Conservation (phyloP, 1,139 yeast genomes). For the Magnusiomyces tetraspermus region DNA sequence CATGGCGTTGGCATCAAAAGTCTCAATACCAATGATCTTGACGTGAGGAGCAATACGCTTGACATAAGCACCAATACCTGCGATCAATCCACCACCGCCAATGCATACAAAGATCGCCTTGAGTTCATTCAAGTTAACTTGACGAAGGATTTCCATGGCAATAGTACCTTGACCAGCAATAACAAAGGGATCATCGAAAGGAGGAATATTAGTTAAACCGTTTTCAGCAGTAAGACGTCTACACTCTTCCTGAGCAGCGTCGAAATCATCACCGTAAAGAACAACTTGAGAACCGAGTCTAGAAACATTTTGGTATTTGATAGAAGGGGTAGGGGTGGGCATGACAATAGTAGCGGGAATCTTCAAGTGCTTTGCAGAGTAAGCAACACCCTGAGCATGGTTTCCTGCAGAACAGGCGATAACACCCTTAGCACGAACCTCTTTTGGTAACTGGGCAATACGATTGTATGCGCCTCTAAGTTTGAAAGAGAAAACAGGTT, state of each 20-base stretch:
- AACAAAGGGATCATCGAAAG: slow-evolving; percentile 94
- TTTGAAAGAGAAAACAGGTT: slow-evolving; percentile 93
- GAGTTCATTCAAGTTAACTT: slow-evolving; percentile 64
- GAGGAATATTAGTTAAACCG: slow-evolving; percentile 83
- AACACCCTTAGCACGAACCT: slow-evolving; percentile 72
- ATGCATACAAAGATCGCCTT: slow-evolving; percentile 86
- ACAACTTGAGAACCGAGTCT: slow-evolving; percentile 93
- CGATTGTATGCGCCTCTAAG: slow-evolving; percentile 95
- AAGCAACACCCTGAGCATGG: slow-evolving; percentile 99
- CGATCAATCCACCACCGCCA: slow-evolving; percentile 95
- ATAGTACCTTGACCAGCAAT: slow-evolving; percentile 99
- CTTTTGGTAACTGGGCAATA: slow-evolving; percentile 75
- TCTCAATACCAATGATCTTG: slow-evolving; percentile 90
- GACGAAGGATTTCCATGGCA: slow-evolving; percentile 86
- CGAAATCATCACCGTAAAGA: slow-evolving; percentile 86
- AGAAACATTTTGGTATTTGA: slow-evolving; percentile 82
- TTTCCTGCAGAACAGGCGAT: slow-evolving; percentile 98
- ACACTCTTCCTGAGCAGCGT: slow-evolving; percentile 85
- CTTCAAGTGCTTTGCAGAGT: slow-evolving; percentile 69
- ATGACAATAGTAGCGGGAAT: slow-evolving; percentile 94
- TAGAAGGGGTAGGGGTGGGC: slow-evolving; percentile 96
- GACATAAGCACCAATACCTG: slow-evolving; percentile 83
- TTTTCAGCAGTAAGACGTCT: slow-evolving; percentile 55
- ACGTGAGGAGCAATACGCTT: slow-evolving; percentile 97
- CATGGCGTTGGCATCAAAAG: slow-evolving; percentile 89